These are phyloP conservation scores for Talaromyces thailandensis DNA, from an alignment of 495 filamentous ascomycete genomes.

Conservation along the genomic window DNA sequence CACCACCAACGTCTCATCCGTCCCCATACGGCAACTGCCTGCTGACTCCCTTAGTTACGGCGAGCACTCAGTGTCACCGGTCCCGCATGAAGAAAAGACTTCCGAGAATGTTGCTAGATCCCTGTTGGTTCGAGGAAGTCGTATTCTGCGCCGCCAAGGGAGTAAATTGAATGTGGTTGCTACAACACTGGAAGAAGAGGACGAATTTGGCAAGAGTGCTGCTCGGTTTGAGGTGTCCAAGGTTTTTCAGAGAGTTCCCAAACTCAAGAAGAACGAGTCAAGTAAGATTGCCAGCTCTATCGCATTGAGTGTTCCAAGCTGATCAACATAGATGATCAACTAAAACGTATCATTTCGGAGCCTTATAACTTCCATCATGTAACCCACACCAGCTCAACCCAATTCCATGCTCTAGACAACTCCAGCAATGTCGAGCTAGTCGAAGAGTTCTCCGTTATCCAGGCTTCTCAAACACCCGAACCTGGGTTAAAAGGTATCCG, in stretches of 20 bases:
- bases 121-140: slow-evolving; percentile 38
- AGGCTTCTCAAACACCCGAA: slow-evolving; percentile 55
- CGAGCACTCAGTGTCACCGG: slow-evolving; percentile 17
- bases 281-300: slow-evolving; percentile 20
- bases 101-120: slow-evolving; percentile 27
- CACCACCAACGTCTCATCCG: slow-evolving; percentile 30
- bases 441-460: slow-evolving; percentile 58
- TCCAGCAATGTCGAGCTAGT: slow-evolving; percentile 52
- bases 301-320: not conserved
- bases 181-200: slow-evolving; percentile 34
- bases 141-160: slow-evolving; percentile 42
- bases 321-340: slow-evolving; percentile 22
- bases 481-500: slow-evolving; percentile 53
- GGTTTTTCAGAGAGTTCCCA: slow-evolving; percentile 23
- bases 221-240: slow-evolving; percentile 24
- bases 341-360: slow-evolving; percentile 57
- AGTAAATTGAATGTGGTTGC: slow-evolving; percentile 43
- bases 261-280: slow-evolving; percentile 20
- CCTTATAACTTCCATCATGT: slow-evolving; percentile 88
- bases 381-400: slow-evolving; percentile 61
- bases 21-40: slow-evolving; percentile 26
- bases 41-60: slow-evolving; percentile 31
- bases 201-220: slow-evolving; percentile 29
- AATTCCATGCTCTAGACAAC: slow-evolving; percentile 50
- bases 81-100: slow-evolving; percentile 26